Percentiles rank a stretch among this genome's conserved stretches.
These are phyloP conservation scores for Hericium rajendrae DNA, from an alignment of 768 basidiomycete species.

Conservation along the genomic window DNA sequence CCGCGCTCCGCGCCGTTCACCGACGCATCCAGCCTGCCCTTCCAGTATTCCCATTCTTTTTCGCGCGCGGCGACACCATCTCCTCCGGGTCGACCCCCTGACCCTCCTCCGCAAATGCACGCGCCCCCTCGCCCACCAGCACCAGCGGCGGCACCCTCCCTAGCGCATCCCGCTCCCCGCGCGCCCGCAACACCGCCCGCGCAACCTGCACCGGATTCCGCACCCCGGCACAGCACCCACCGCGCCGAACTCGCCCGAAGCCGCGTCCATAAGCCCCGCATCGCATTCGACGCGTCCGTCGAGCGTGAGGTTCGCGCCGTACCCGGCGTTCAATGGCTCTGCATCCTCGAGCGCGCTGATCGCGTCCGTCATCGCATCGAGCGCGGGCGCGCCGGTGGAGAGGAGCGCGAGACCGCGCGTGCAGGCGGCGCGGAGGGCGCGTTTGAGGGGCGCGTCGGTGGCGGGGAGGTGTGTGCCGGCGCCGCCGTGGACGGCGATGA, in stretches of 20 bases:
- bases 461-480: slow-evolving; percentile 52
- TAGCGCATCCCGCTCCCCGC: slow-evolving; percentile 36
- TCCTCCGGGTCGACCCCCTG: slow-evolving; percentile 29
- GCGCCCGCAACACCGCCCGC: slow-evolving; percentile 43
- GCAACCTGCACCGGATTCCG: slow-evolving; percentile 65
- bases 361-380: neutral
- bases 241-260: slow-evolving; percentile 48
- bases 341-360: neutral
- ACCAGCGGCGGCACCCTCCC: slow-evolving; percentile 65
- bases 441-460: slow-evolving; percentile 29
- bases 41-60: slow-evolving; percentile 55
- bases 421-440: slow-evolving; percentile 42
- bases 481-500: slow-evolving; percentile 66
- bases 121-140: slow-evolving; percentile 54
- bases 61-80: slow-evolving; percentile 42
- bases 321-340: slow-evolving; percentile 32
- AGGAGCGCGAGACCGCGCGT: slow-evolving; percentile 32
- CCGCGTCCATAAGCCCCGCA: slow-evolving; percentile 59
- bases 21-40: slow-evolving; percentile 25
- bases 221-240: slow-evolving; percentile 55
- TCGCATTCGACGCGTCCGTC: slow-evolving; percentile 78
- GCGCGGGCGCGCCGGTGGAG: neutral
- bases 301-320: slow-evolving; percentile 69
- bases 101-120: slow-evolving; percentile 34
- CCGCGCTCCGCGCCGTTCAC: slow-evolving; percentile 2